phyloP scores from a whole-genome alignment of 805 yeast species.

The Myxozyma neglecta region DNA sequence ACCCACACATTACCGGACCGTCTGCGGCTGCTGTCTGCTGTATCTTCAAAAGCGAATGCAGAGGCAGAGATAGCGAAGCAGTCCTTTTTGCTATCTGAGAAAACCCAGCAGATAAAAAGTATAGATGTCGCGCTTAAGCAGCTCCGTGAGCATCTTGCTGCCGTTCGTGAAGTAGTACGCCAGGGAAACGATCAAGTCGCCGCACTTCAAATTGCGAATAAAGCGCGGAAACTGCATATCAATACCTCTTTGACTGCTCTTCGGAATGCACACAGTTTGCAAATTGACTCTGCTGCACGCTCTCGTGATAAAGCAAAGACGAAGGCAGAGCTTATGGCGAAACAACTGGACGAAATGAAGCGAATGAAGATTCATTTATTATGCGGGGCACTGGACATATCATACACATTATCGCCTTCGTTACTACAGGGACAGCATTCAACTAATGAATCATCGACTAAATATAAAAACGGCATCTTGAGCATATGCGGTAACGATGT shows the following conservation, averaged over 20 bases:
- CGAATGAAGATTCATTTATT: neutral
- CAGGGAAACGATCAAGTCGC: neutral
- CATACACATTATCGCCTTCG: neutral
- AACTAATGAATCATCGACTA: neutral
- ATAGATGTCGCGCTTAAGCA: neutral
- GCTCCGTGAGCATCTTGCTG: neutral
- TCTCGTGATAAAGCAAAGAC: constrained; percentile 9
- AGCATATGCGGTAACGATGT: constrained; percentile 9
- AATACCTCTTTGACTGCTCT: constrained; percentile 17
- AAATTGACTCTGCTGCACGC: constrained; percentile 7
- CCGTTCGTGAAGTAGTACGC: neutral
- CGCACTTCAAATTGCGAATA: neutral
- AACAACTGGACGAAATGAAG: neutral
- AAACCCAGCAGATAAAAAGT: neutral
- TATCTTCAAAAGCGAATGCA: constrained; percentile 4
- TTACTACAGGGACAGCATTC: neutral
- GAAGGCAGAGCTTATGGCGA: neutral
- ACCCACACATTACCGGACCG: constrained; percentile 9
- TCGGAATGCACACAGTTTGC: constrained; percentile 24
- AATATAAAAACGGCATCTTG: neutral
- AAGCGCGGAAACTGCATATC: constrained; percentile 1
- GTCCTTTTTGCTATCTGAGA: neutral
- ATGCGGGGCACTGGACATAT: neutral
- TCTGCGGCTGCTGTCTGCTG: constrained; percentile 6
- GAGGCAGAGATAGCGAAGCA: neutral